Evolutionary conservation across 2,329 filamentous ascomycete species (phyloP).

Genomic region (Exophiala phaeomuriformis): DNA sequence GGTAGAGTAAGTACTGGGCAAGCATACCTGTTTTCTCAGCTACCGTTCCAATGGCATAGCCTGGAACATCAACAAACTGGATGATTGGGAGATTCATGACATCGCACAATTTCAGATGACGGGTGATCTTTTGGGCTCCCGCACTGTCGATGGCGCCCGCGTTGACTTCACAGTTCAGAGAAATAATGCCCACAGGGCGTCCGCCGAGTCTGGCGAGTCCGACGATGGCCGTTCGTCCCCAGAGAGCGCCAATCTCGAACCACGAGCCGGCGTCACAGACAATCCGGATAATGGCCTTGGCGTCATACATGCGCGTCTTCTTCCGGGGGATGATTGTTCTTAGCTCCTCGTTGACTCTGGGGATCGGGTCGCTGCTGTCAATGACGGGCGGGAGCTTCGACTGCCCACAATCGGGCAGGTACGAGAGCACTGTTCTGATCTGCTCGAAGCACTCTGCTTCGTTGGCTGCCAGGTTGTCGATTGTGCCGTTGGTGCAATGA

Average conservation of each 20-base stretch:
- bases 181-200: constrained; percentile 52
- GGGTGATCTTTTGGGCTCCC: constrained; percentile 54
- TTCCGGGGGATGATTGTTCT: constrained; percentile 53
- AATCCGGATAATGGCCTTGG: constrained; percentile 49
- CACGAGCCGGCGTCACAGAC: constrained; percentile 51
- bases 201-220: constrained; percentile 54
- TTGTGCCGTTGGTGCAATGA: constrained; percentile 59
- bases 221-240: constrained; percentile 56
- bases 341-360: constrained; percentile 44
- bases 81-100: constrained; percentile 58
- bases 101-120: constrained; percentile 56
- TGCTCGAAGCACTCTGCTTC: constrained; percentile 57
- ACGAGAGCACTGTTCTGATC: constrained; percentile 49
- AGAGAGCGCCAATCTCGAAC: constrained; percentile 58
- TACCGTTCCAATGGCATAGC: constrained; percentile 56
- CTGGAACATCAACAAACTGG: constrained; percentile 56
- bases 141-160: constrained; percentile 55
- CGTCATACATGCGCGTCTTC: constrained; percentile 54
- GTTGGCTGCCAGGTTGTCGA: constrained; percentile 55
- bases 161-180: constrained; percentile 36
- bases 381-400: constrained; percentile 46
- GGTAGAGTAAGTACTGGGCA: neutral
- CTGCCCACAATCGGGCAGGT: constrained; percentile 52
- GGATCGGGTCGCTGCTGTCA: constrained; percentile 43
- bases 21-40: constrained; percentile 40